Evolutionary conservation across 148 eudicot species (phyloP).

Genomic region (Rhododendron ovatum): DNA sequence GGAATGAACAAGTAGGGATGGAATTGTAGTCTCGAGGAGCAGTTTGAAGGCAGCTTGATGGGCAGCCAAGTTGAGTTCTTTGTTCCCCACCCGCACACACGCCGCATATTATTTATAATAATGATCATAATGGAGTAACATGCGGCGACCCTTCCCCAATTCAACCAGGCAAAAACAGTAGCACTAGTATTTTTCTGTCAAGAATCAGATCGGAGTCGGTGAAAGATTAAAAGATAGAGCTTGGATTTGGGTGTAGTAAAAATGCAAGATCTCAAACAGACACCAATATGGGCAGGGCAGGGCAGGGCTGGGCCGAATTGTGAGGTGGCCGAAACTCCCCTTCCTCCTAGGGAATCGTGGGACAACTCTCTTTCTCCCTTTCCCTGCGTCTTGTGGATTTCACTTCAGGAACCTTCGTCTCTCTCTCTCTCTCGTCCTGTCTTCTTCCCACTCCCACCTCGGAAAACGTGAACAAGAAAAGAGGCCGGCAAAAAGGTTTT

Average conservation of each 20-base stretch:
- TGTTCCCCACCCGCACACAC: slow-evolving; percentile 27
- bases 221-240: background rate
- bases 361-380: too few relatives aligned
- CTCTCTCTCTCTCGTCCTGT: background rate
- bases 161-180: background rate
- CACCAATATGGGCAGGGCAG: too few relatives aligned
- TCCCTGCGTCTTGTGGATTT: background rate
- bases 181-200: background rate
- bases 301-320: too few relatives aligned
- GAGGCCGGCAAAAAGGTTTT: background rate
- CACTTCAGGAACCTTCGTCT: background rate
- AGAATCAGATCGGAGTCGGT: background rate
- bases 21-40: too few relatives aligned
- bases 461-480: background rate
- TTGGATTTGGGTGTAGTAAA: background rate
- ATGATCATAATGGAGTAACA: background rate
- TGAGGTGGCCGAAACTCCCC: background rate
- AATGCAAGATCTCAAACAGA: too few relatives aligned
- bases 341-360: background rate
- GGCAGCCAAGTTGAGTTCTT: background rate
- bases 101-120: slow-evolving; percentile 23
- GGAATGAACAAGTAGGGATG: background rate
- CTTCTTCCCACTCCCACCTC: background rate
- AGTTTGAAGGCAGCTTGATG: background rate
- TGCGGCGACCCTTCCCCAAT: slow-evolving; percentile 32